Evolutionary conservation across 2,329 filamentous ascomycete genomes (phyloP), one percentile per base, ranked within the genome.

Genomic region (Aspergillus costaricaensis): DNA sequence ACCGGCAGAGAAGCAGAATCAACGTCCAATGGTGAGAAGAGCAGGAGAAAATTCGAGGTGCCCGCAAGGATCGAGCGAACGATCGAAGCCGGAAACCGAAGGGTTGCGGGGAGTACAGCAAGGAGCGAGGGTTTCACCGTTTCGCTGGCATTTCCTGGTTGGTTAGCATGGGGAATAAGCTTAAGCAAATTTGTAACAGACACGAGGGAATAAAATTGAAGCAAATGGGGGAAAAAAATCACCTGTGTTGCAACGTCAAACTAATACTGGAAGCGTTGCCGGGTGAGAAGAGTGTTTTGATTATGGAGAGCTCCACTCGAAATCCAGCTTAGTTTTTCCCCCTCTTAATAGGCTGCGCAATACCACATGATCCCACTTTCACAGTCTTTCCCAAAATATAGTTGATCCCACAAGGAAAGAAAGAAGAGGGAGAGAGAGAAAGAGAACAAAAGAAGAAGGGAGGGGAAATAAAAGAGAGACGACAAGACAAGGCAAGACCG

Each of bases 321-420:
- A 47, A 49, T 27, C 41, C 58, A 63, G 55, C 47, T 61, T 58
- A 58, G 50, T 54, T 27, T 27, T 32, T 52, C 50, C 53, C 53
- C 32, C 12, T 36, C 32, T 36, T 47, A 55, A 19, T 41, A 44
- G 39, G 27, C 53, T 43, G 53, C 53, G 39, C 53, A 44, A 44
- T 23, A 21, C 41, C 17, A 44, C 41, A 44, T 44, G n/a, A 10
- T 21, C 41, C 10, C 15, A 19, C 30, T n/a, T 12, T 50, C 25
- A 36, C 32, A 36, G 32, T 5, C 7, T 27, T 36, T 36, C 32
- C 32, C 14, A 14, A 5, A 12, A 15, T 14, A 3, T 14, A 36
- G 12, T 14, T 36, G 32, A 12, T 36, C 5, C 12, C 32, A 36
- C 32, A 15, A 36, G 5, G 10, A 36, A 36, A 36, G 12, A 5